phyloP scores from a whole-genome alignment of 176 grass and related monocot species.

The Tillandsia fasciculata region DNA sequence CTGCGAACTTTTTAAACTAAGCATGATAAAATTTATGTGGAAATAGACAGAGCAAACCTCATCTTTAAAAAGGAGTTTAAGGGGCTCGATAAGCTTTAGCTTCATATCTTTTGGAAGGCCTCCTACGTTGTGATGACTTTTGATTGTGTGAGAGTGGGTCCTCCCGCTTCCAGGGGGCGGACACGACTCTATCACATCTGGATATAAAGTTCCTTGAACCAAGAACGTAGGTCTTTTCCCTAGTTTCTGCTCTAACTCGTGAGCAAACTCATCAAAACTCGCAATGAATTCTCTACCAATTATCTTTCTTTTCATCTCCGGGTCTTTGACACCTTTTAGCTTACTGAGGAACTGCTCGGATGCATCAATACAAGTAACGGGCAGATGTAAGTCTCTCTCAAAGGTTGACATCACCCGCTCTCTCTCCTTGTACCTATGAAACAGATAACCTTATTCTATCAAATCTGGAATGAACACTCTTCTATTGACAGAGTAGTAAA shows the following conservation, averaged over 20 bases:
- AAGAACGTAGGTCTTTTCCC: slow-evolving; percentile 57
- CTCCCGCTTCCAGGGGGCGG: slow-evolving; percentile 69
- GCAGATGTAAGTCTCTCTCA: slow-evolving; percentile 66
- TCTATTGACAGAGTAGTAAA: background rate
- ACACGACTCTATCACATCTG: slow-evolving; percentile 91
- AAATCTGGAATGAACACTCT: background rate
- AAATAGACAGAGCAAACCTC: slow-evolving; percentile 34
- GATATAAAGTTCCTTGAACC: slow-evolving; percentile 86
- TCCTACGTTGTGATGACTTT: slow-evolving; percentile 91
- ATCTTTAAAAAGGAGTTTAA: slow-evolving; percentile 83
- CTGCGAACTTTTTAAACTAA: no score
- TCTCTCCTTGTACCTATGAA: slow-evolving; percentile 66
- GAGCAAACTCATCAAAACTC: slow-evolving; percentile 82
- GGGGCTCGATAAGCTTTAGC: slow-evolving; percentile 80
- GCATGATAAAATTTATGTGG: background rate
- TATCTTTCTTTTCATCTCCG: slow-evolving; percentile 81
- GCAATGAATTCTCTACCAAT: slow-evolving; percentile 75
- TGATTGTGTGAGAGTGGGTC: slow-evolving; percentile 83
- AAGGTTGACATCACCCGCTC: slow-evolving; percentile 76
- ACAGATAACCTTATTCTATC: slow-evolving; percentile 1
- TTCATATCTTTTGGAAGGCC: slow-evolving; percentile 77
- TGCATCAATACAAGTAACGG: slow-evolving; percentile 68
- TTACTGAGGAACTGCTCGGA: slow-evolving; percentile 72
- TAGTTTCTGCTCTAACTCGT: slow-evolving; percentile 41
- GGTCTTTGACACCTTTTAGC: slow-evolving; percentile 62